phyloP scores from a whole-genome alignment of 2,329 filamentous ascomycete species.

The Talaromyces sp. region DNA sequence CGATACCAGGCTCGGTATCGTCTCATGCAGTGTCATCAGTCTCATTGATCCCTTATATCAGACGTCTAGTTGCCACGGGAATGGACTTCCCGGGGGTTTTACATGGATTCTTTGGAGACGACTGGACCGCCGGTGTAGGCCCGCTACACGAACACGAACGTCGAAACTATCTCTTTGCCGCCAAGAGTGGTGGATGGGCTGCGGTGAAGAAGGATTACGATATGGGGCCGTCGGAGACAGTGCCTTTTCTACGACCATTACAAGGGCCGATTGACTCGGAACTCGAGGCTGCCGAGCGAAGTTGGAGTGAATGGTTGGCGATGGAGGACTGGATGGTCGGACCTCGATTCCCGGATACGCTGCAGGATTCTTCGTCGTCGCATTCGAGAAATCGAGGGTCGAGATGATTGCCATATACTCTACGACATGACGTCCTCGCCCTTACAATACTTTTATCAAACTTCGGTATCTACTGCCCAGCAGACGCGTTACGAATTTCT shows the following conservation, averaged over 20 bases:
- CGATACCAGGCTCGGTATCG: constrained; percentile 36
- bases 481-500: constrained; percentile 9
- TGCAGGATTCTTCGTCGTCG: constrained; percentile 40
- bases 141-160: constrained; percentile 84
- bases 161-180: constrained; percentile 90
- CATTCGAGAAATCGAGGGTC: constrained; percentile 35
- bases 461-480: not conserved
- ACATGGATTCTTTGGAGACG: constrained; percentile 94
- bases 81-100: constrained; percentile 85
- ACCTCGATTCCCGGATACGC: constrained; percentile 63
- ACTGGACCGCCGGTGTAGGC: constrained; percentile 78
- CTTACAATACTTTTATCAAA: not conserved
- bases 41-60: constrained; percentile 82
- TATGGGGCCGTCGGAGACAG: constrained; percentile 74
- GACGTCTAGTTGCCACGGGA: constrained; percentile 84
- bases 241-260: constrained; percentile 85
- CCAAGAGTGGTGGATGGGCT: constrained; percentile 88
- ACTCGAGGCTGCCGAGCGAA: constrained; percentile 75
- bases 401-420: constrained; percentile 26
- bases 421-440: not conserved
- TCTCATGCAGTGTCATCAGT: constrained; percentile 47
- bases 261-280: constrained; percentile 73
- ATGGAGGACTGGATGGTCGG: constrained; percentile 99
- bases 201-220: constrained; percentile 89
- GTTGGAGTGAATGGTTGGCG: constrained; percentile 91